Percentiles rank a stretch among this genome's conserved stretches.
Evolutionary conservation across 345 rosid genomes (phyloP).

Genomic region (Pistacia vera): DNA sequence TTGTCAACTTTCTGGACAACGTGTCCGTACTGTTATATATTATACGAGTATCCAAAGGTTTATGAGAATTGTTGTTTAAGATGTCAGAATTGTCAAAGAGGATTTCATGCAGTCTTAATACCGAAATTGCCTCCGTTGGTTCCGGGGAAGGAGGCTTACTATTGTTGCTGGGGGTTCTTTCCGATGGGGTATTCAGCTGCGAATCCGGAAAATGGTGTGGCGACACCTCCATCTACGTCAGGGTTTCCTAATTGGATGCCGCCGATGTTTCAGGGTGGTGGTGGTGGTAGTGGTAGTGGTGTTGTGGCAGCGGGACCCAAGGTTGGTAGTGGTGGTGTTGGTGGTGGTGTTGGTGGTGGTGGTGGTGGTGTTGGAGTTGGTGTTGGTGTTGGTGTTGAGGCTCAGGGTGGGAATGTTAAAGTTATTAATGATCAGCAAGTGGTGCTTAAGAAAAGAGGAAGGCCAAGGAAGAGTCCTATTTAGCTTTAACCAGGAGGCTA

Average conservation of each 20-base stretch:
- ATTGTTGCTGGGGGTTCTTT: slow-evolving; percentile 85
- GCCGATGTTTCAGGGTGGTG: slow-evolving; percentile 31
- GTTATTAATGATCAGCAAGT: slow-evolving; percentile 12
- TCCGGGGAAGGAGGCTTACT: slow-evolving; percentile 82
- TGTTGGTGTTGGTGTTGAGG: slow-evolving; percentile 17
- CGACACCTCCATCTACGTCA: slow-evolving; percentile 1
- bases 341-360: too few species aligned
- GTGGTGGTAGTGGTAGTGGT: slow-evolving; percentile 12
- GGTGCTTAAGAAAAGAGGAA: slow-evolving; percentile 64
- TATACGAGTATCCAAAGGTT: slow-evolving; percentile 77
- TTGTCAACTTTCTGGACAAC: slow-evolving; percentile 83
- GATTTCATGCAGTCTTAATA: slow-evolving; percentile 70
- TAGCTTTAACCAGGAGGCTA: neutral
- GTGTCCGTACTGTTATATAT: slow-evolving; percentile 81
- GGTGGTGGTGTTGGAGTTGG: too few species aligned
- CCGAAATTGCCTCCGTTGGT: slow-evolving; percentile 68
- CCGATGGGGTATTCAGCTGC: slow-evolving; percentile 64
- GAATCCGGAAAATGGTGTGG: slow-evolving; percentile 22
- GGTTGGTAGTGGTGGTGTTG: slow-evolving; percentile 12
- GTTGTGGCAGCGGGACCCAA: neutral
- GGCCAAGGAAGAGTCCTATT: slow-evolving; percentile 69
- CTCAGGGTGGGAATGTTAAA: slow-evolving; percentile 18
- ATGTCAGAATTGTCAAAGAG: slow-evolving; percentile 72
- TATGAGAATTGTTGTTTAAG: slow-evolving; percentile 81
- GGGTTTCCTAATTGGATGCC: slow-evolving; percentile 68